Conservation (phyloP, 1,139 yeast genomes). For the Geotrichum carabidarum region DNA sequence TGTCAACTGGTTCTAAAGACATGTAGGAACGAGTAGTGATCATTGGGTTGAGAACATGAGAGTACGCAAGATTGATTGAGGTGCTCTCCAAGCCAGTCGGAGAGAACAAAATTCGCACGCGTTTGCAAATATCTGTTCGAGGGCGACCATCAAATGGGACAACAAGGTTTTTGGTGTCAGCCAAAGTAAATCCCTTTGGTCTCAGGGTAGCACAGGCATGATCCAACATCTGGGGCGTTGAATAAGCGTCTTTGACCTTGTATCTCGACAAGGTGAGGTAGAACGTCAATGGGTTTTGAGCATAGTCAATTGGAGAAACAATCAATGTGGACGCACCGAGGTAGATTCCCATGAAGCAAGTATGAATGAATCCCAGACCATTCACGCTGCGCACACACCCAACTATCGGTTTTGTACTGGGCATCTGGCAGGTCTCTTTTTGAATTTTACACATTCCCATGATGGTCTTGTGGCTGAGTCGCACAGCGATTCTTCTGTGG, state of each 20-base stretch:
- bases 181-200: slow-evolving; percentile 60
- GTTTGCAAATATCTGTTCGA: slow-evolving; percentile 49
- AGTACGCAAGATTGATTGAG: slow-evolving; percentile 71
- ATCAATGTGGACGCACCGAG: slow-evolving; percentile 81
- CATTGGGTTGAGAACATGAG: slow-evolving; percentile 77
- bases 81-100: slow-evolving; percentile 63
- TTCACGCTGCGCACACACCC: slow-evolving; percentile 83
- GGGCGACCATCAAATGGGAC: slow-evolving; percentile 76
- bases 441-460: slow-evolving; percentile 80
- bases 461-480: slow-evolving; percentile 58
- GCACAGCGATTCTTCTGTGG: slow-evolving; percentile 61
- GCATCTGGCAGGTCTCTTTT: slow-evolving; percentile 86
- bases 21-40: slow-evolving; percentile 80
- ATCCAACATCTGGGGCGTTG: slow-evolving; percentile 78
- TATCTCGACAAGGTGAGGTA: slow-evolving; percentile 68
- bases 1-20: slow-evolving; percentile 82
- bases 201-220: slow-evolving; percentile 61
- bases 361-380: slow-evolving; percentile 84
- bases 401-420: slow-evolving; percentile 64
- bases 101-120: slow-evolving; percentile 58
- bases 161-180: slow-evolving; percentile 74
- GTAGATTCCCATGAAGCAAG: slow-evolving; percentile 75
- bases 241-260: slow-evolving; percentile 80
- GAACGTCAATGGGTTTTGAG: slow-evolving; percentile 68
- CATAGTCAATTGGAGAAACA: slow-evolving; percentile 73